Evolutionary conservation across 2,329 filamentous ascomycete species (phyloP).

Genomic region (Phyllosticta ampelicida): DNA sequence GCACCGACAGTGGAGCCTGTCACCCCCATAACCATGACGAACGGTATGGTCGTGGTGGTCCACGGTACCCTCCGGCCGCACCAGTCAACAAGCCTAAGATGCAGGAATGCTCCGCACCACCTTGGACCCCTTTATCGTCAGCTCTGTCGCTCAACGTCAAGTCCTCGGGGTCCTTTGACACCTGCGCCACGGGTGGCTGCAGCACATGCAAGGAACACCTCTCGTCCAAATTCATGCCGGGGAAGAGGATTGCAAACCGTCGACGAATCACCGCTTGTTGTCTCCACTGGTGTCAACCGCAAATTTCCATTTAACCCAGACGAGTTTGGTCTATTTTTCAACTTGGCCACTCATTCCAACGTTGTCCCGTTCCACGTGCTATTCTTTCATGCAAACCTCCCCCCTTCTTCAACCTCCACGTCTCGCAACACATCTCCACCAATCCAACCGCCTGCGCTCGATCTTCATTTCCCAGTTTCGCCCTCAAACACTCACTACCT

Average conservation of each 20-base stretch:
- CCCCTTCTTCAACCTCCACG: neutral
- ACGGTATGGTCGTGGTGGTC: neutral
- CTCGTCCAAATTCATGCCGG: neutral
- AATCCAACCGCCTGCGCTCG: neutral
- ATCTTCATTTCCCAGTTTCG: neutral
- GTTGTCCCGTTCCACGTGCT: neutral
- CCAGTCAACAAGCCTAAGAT: neutral
- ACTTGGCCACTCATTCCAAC: neutral
- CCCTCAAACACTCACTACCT: constrained; percentile 29
- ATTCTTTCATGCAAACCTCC: neutral
- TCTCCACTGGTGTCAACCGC: neutral
- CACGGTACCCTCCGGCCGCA: neutral
- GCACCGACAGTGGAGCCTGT: neutral
- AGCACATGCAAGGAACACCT: neutral
- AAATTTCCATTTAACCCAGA: neutral
- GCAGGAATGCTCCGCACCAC: neutral
- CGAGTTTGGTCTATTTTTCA: neutral
- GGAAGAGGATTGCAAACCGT: neutral
- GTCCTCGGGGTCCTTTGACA: neutral
- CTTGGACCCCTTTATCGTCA: neutral
- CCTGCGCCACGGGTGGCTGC: neutral
- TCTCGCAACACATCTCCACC: neutral
- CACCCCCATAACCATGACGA: neutral
- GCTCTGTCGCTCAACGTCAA: neutral
- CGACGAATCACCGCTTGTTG: neutral